Base-by-base conservation (phyloP, 1,284 basidiomycete genomes). In the Inonotus hispidus region DNA sequence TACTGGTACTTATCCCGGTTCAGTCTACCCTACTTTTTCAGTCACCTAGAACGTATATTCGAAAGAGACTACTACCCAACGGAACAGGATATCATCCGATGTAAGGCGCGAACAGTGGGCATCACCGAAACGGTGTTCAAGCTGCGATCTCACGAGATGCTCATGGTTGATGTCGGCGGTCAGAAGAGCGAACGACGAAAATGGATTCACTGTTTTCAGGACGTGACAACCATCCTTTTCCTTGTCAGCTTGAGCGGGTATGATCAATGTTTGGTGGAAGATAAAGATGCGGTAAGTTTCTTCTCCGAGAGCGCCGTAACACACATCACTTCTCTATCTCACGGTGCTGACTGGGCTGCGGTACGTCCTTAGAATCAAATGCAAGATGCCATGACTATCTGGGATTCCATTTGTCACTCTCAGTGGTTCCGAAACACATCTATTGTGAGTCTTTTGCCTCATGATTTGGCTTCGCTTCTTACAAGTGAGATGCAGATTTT, bases 381-480 rank as follows among this genome's bases (percentile, higher is more conserved):
- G 93, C 90, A 94, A 75, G 95, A 96, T 69, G 92, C 94, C 0
- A 87, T 97, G 82, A 92, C 93, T 54, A 92, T 97, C 53, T 97
- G 93, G 85, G 93, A 95, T 70, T 95, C 92, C 47, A 93, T 95
- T 78, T 92, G 90, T 75, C 90, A 93, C 71, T 93, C 90, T 23
- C 90, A 93, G 68, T 93, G 94, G 93, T 97, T 98, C 75, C 85
- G 88, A 71, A 83, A 88, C 66, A 94, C 94, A 0, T 93, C 92
- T 3, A 93, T 96, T 67, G 92, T 93, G 65, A 56, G 86, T 10
- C 58, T 46, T 21, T 54, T 25, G 53, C 32, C 58, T 3, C 19
- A 41, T 23, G 19, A 29, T 46, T 49, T 32, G 32, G 27, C 58
- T 58, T 52, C 63, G 66, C n/a, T 65, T 29, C 39, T 53, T 37